These are phyloP conservation scores for Leccinellum luteum DNA, from an alignment of 768 basidiomycete species.

Conservation along the genomic window DNA sequence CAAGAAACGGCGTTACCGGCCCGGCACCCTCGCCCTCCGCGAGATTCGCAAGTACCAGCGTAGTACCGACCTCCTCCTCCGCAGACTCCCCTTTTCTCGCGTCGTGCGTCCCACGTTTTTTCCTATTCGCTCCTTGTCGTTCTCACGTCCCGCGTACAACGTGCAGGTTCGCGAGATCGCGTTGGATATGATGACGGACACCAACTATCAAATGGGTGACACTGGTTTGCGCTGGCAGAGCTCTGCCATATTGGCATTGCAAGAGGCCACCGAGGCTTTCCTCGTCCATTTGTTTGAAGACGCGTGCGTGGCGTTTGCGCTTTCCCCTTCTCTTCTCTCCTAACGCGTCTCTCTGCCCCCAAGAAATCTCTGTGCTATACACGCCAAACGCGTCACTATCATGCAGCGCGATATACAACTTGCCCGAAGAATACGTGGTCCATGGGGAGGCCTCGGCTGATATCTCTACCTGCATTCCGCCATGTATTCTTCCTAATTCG, in stretches of 20 bases:
- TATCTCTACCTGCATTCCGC: too few relatives aligned
- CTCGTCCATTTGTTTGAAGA: constrained; percentile 97
- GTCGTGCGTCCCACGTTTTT: constrained; percentile 54
- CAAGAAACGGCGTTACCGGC: constrained; percentile 86
- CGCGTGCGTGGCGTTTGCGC: constrained; percentile 62
- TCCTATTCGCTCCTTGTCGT: neutral
- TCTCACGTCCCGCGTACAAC: constrained; percentile 1
- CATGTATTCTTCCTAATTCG: neutral
- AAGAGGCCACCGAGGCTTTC: constrained; percentile 95
- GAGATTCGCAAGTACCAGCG: constrained; percentile 96
- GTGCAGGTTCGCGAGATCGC: constrained; percentile 94
- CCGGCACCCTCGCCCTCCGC: constrained; percentile 85
- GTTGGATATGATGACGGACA: constrained; percentile 81
- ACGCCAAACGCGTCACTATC: constrained; percentile 96
- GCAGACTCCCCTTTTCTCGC: constrained; percentile 89
- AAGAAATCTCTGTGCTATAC: constrained; percentile 95
- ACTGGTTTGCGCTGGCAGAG: constrained; percentile 89
- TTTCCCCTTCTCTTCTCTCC: neutral
- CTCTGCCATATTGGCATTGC: constrained; percentile 88
- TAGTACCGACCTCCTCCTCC: constrained; percentile 83
- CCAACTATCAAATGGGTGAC: constrained; percentile 53
- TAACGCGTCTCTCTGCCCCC: neutral
- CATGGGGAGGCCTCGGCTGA: constrained; percentile 74
- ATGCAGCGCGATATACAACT: constrained; percentile 98
- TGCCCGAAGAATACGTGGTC: constrained; percentile 90